Evolutionary conservation across 2,329 filamentous ascomycete genomes (phyloP), one percentile per base, ranked within the genome.

Genomic region (Aspergillus sp.): DNA sequence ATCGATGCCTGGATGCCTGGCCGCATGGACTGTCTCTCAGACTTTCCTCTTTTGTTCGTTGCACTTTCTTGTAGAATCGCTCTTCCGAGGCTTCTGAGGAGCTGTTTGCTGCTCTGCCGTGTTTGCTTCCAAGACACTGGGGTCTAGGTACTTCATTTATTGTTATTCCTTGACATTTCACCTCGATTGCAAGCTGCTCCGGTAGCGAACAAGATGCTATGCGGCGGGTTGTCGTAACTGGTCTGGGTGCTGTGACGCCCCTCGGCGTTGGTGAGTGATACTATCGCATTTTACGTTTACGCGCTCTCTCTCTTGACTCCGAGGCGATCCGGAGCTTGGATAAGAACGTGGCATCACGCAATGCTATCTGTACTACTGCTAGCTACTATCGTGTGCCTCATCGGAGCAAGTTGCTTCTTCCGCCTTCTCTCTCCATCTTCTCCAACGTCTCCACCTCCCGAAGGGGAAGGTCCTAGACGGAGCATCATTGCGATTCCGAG

Each of bases 241-340:
- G 92, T 72, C 82, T 95, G 54, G 91, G 92, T 64, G 91, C 90
- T 74, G 85, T 95, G 70, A 92, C 91, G 68, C 93, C 93, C 61
- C 82, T 97, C 28, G 93, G 91, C 64, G 87, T 96, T 61, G 92
- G 86, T 87, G 73, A 66, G 76, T 75, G 50, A 57, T 34, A 45
- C 25, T 25, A 31, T 57, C 22, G 22, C 47, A 15, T 62, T 62
- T 22, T 23, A 7, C 34, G 9, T 41, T 41, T 25, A 22, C 34
- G 15, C 15, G 13, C 11, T 15, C 15, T 41, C 11, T 15, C 4
- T 15, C 34, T 41, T 41, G 34, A 41, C 34, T 41, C 8, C 34
- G 34, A 41, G 9, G 11, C 15, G 34, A 38, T 19, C 19, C 19
- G 2, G 31, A 41, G 34, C 34, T 41, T 41, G 34, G 9, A 41